Percentiles rank a stretch among this genome's conserved stretches.
phyloP scores from a whole-genome alignment of 345 rosid species.

The Populus pruinosa region DNA sequence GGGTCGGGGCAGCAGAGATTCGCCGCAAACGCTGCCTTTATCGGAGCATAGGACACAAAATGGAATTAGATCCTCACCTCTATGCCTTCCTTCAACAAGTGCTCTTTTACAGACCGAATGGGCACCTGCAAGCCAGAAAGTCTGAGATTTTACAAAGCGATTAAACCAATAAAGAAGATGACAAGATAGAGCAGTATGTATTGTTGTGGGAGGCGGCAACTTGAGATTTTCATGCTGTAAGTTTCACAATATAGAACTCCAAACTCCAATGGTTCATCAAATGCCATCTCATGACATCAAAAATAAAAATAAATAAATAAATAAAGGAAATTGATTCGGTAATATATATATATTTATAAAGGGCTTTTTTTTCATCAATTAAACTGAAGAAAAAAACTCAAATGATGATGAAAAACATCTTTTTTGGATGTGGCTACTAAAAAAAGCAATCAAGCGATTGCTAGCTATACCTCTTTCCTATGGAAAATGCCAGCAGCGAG shows the following conservation, averaged over 20 bases:
- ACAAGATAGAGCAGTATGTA: neutral
- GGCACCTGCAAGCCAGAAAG: constrained; percentile 62
- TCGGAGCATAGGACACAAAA: neutral
- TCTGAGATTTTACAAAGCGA: neutral
- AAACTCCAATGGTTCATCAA: neutral
- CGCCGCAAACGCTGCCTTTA: neutral
- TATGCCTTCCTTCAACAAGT: constrained; percentile 55
- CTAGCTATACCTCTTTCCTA: constrained; percentile 69
- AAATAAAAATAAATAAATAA: neutral
- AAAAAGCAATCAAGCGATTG: neutral
- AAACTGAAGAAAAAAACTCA: too few species aligned
- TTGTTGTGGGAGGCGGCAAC: neutral
- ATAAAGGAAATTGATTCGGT: neutral
- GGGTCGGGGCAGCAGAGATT: neutral
- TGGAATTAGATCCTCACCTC: constrained; percentile 63
- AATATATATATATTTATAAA: neutral
- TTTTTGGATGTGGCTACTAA: neutral
- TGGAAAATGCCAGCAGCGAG: constrained; percentile 99
- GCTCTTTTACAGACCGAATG: constrained; percentile 68
- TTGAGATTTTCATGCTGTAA: neutral
- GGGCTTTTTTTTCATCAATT: too few species aligned
- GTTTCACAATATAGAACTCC: neutral
- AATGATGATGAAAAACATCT: neutral
- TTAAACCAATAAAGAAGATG: neutral
- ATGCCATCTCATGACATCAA: neutral